phyloP scores from a whole-genome alignment of 192 early-diverging fungal species.

The Mortierella claussenii region DNA sequence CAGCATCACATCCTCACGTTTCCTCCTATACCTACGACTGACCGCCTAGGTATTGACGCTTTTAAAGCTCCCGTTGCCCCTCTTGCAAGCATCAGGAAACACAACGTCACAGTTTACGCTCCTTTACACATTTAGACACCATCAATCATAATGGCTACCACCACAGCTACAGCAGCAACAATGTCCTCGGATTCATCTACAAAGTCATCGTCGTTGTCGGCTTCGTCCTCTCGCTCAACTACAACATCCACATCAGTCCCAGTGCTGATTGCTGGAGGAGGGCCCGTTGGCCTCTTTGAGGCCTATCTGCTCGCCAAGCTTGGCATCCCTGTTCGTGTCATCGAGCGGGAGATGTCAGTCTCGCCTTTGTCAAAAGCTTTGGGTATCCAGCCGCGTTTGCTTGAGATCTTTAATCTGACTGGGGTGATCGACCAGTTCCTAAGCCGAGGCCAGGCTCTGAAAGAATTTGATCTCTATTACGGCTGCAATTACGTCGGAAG shows the following conservation, averaged over 20 bases:
- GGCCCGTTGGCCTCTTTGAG: constrained; percentile 44
- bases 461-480: constrained; percentile 5
- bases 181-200: background rate
- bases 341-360: constrained; percentile 29
- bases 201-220: background rate
- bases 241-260: constrained; percentile 4
- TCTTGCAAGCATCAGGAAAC: no score
- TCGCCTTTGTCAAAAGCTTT: constrained; percentile 25
- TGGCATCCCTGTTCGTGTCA: constrained; percentile 27
- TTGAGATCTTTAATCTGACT: constrained; percentile 35
- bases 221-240: background rate
- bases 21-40: no score
- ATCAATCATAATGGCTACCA: no score
- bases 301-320: constrained; percentile 37
- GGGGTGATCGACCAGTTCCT: constrained; percentile 27
- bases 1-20: no score
- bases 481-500: background rate
- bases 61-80: no score
- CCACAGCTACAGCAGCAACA: no score
- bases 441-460: background rate
- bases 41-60: no score
- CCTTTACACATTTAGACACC: no score
- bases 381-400: constrained; percentile 24
- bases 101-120: no score
- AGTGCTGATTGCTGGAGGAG: constrained; percentile 43